phyloP scores from a whole-genome alignment of 257 asterid species.

The Scutellaria baicalensis region DNA sequence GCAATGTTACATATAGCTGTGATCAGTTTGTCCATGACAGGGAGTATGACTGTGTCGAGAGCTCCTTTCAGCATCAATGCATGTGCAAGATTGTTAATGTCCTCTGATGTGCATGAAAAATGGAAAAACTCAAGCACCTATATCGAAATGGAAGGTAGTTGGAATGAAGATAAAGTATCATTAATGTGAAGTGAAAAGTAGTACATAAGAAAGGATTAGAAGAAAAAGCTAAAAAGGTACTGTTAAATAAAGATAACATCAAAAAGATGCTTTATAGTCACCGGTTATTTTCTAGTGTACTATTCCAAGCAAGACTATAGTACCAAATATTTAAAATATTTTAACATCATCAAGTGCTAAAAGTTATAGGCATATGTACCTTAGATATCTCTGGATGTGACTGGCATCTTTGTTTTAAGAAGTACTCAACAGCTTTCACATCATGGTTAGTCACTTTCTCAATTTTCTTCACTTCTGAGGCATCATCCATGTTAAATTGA shows the following conservation, averaged over 20 bases:
- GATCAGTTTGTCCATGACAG: constrained; percentile 42
- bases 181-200: not conserved
- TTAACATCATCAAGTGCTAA: not conserved
- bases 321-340: not conserved
- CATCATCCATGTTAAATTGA: constrained; percentile 44
- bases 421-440: constrained; percentile 56
- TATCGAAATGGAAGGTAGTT: not conserved
- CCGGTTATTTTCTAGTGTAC: not conserved
- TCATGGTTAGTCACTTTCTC: constrained; percentile 56
- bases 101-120: constrained; percentile 53
- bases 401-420: constrained; percentile 47
- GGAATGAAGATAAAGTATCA: not conserved
- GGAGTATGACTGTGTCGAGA: constrained; percentile 29
- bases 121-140: constrained; percentile 55
- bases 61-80: constrained; percentile 53
- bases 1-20: constrained; percentile 32
- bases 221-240: not conserved
- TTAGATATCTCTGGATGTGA: constrained; percentile 65
- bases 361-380: constrained; percentile 25
- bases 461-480: constrained; percentile 41
- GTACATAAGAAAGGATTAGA: not conserved
- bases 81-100: constrained; percentile 46
- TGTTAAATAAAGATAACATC: not conserved
- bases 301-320: not conserved
- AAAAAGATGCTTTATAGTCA: not conserved